Conservation (phyloP, 1,139 yeast genomes). For the Blastobotrys ciferrii region DNA sequence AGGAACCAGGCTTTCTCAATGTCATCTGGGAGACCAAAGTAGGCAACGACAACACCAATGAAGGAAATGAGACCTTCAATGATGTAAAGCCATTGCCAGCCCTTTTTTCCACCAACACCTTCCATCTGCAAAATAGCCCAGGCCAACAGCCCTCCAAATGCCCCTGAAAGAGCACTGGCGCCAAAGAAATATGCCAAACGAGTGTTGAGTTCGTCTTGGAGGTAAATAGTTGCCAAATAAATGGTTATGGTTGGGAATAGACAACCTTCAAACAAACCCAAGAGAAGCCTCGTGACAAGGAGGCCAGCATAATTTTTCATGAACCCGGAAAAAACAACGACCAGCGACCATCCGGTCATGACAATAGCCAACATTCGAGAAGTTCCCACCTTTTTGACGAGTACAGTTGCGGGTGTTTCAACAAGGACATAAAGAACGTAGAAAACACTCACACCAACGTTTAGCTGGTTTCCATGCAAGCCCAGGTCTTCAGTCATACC, state of each 20-base stretch:
- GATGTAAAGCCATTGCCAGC: constrained; percentile 63
- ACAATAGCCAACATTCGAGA: constrained; percentile 42
- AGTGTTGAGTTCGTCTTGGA: constrained; percentile 39
- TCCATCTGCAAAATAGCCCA: constrained; percentile 40
- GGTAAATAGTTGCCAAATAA: constrained; percentile 35
- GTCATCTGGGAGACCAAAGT: constrained; percentile 50
- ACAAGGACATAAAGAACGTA: constrained; percentile 55
- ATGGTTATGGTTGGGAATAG: constrained; percentile 49
- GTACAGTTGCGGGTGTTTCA: constrained; percentile 52
- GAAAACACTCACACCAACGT: constrained; percentile 51
- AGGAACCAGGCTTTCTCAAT: constrained; percentile 50
- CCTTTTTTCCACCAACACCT: constrained; percentile 36
- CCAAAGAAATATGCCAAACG: constrained; percentile 62
- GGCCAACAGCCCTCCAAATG: constrained; percentile 37
- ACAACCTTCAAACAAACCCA: constrained; percentile 61
- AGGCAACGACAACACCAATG: constrained; percentile 48
- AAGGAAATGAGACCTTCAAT: constrained; percentile 55
- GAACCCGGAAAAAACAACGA: constrained; percentile 59
- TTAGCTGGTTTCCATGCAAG: constrained; percentile 14
- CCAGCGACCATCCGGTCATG: constrained; percentile 54
- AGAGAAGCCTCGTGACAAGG: constrained; percentile 53
- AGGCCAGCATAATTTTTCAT: constrained; percentile 54
- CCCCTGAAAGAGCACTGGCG: constrained; percentile 37
- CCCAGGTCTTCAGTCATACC: constrained; percentile 14
- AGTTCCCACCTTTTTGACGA: constrained; percentile 40